Conservation (phyloP, 2,329 filamentous ascomycete genomes). For the Ophiostoma novo-ulmi region DNA sequence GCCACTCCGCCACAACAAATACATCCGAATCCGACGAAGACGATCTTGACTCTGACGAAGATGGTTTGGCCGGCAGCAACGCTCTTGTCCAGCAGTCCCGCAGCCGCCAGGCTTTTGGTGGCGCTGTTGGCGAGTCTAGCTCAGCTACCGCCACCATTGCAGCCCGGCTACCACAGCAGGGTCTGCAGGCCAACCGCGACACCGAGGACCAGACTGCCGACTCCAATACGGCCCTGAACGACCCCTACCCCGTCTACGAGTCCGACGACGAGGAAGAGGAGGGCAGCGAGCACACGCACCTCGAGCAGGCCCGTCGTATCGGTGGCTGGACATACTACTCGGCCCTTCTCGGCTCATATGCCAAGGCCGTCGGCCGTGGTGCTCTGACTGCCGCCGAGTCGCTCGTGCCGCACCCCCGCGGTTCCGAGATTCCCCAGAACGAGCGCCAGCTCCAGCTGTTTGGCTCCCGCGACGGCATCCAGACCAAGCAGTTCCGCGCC, state of each 20-base stretch:
- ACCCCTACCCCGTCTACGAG: slow-evolving; percentile 85
- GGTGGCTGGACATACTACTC: slow-evolving; percentile 73
- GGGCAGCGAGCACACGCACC: slow-evolving; percentile 58
- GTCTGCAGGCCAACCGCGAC: slow-evolving; percentile 51
- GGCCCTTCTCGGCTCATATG: slow-evolving; percentile 50
- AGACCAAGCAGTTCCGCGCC: slow-evolving; percentile 60
- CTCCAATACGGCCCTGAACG: slow-evolving; percentile 41
- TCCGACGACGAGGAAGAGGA: slow-evolving; percentile 75
- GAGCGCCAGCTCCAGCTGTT: slow-evolving; percentile 51
- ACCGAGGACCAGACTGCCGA: slow-evolving; percentile 75
- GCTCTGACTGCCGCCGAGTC: slow-evolving; percentile 44
- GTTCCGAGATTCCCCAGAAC: slow-evolving; percentile 53
- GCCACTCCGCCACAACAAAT: slow-evolving; percentile 69
- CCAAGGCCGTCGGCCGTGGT: slow-evolving; percentile 39
- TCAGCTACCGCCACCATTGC: slow-evolving; percentile 33
- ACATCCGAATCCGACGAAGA: slow-evolving; percentile 64
- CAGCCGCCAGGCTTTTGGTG: not conserved
- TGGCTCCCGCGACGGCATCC: slow-evolving; percentile 49
- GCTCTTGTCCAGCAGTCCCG: slow-evolving; percentile 38
- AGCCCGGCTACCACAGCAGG: slow-evolving; percentile 27
- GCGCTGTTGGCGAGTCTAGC: slow-evolving; percentile 35
- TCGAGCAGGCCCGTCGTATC: slow-evolving; percentile 71
- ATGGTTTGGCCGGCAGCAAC: slow-evolving; percentile 52
- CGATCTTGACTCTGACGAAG: slow-evolving; percentile 59
- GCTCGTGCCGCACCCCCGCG: slow-evolving; percentile 52